Evolutionary conservation across 176 grass and related monocot genomes (phyloP).

Genomic region (Carex pumila): DNA sequence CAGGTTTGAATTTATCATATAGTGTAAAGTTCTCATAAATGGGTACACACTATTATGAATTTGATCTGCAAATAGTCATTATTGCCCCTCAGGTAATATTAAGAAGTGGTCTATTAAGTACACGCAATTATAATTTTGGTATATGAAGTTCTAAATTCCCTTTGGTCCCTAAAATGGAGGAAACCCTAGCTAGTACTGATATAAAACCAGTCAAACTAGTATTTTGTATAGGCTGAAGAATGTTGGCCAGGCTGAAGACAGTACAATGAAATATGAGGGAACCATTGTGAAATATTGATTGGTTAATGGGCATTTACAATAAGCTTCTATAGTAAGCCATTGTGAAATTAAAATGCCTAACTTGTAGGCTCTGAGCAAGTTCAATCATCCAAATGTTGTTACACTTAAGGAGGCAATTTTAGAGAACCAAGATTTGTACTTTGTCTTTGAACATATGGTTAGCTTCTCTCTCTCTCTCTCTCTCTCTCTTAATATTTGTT

Average conservation of each 20-base stretch:
- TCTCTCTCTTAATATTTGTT: background rate
- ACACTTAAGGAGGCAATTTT: constrained; percentile 74
- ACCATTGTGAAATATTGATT: background rate
- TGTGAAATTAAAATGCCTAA: constrained; percentile 14
- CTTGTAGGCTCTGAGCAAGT: constrained; percentile 62
- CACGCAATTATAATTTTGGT: background rate
- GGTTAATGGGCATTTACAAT: background rate
- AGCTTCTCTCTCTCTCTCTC: background rate
- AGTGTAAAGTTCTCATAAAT: background rate
- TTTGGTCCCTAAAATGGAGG: background rate
- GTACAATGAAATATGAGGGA: background rate
- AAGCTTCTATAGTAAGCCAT: background rate
- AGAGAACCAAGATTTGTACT: constrained; percentile 83
- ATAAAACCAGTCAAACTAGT: background rate
- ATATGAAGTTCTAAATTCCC: background rate
- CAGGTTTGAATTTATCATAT: constrained; percentile 46
- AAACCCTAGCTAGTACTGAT: background rate
- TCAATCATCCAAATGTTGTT: constrained; percentile 76
- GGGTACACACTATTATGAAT: background rate
- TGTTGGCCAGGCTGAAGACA: background rate
- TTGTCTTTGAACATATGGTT: constrained; percentile 97
- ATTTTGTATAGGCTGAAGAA: background rate
- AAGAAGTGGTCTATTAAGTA: constrained; percentile 10
- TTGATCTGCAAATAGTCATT: background rate
- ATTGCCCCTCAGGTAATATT: background rate